Base-by-base conservation (phyloP, 2,329 filamentous ascomycete species). In the Botrytis deweyae region DNA sequence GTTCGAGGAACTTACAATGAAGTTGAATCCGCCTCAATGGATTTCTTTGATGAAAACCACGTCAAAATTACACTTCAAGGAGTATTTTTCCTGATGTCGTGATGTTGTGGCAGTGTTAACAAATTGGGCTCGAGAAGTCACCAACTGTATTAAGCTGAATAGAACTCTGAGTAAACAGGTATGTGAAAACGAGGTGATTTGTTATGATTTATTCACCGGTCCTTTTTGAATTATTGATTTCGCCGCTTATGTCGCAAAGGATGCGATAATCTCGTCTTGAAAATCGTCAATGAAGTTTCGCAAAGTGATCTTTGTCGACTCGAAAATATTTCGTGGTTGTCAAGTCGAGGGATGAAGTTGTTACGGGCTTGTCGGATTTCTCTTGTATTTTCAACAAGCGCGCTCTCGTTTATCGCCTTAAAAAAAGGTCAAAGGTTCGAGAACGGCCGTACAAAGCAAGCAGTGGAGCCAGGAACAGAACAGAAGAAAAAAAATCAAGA, bases 11-110 rank as follows among this genome's bases (percentile, higher is more conserved):
- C 71, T 59, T 72, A 72, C 71, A 72, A 40, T 68, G 71, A 72
- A 72, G 63, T 68, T 68, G 16, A 61, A 68, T 61, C 49, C 29
- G 38, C 71, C 71, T 72, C 71, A 72, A 72, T 72, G 71, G 49
- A 61, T 40, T 16, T 61, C 40, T 61, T 33, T 22, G 16, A 61
- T 38, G 29, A 68, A 52, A 62, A 33, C 22, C 71, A 44, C 63
- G 49, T 61, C 40, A 12, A 46, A 46, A 25, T 2, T 67, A 38
- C 18, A 42, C 40, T 29, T 52, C 12, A 20, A 18, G 46, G 36
- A 52, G 40, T 59, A 14, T 40, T 59, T 33, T n/a, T 49, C 71
- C 61, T 49, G 40, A 62, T 49, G 63, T 44, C 52, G 29, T 36
- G 46, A 72, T 55, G 49, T 59, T 61, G 52, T 61, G 36, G 52